Evolutionary conservation across 352 stramenopile genomes (phyloP).

Genomic region (Pythium grandisporangium): DNA sequence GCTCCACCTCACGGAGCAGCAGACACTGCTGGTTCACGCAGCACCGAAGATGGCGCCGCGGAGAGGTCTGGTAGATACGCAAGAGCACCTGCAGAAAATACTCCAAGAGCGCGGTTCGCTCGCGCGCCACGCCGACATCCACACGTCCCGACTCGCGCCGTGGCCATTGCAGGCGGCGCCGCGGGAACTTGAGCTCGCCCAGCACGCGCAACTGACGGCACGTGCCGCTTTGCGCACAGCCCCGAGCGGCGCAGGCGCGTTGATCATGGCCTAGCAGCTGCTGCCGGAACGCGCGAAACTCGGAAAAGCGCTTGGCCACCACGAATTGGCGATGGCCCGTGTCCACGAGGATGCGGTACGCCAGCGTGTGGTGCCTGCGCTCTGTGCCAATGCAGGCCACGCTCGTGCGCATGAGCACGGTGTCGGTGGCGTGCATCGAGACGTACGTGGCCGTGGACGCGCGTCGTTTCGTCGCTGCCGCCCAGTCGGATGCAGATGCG

Average conservation of each 20-base stretch:
- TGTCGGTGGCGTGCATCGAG: too few species aligned
- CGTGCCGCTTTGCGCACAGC: slow-evolving; percentile 26
- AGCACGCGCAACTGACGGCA: slow-evolving; percentile 33
- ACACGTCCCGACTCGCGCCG: slow-evolving; percentile 1
- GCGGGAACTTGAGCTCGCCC: slow-evolving; percentile 37
- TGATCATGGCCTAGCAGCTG: slow-evolving; percentile 24
- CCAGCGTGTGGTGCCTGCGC: slow-evolving; percentile 23
- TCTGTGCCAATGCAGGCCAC: slow-evolving; percentile 38
- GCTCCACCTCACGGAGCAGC: too few species aligned
- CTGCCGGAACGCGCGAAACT: slow-evolving; percentile 54
- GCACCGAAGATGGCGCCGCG: slow-evolving; percentile 37
- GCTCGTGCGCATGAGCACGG: slow-evolving; percentile 7
- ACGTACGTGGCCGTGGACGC: too few species aligned
- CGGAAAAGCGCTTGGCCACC: slow-evolving; percentile 56
- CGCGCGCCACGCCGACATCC: slow-evolving; percentile 20
- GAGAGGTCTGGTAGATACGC: slow-evolving; percentile 29
- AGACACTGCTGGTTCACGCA: slow-evolving; percentile 48
- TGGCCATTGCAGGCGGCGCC: slow-evolving; percentile 31
- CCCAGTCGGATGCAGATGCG: too few species aligned
- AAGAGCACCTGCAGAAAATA: slow-evolving; percentile 46
- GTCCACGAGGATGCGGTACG: slow-evolving; percentile 47
- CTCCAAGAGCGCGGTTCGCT: slow-evolving; percentile 32
- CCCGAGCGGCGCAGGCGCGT: slow-evolving; percentile 12
- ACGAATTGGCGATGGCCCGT: slow-evolving; percentile 39
- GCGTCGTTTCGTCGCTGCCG: too few species aligned